phyloP scores from a whole-genome alignment of 352 stramenopile species.

The Plasmopara muralis region DNA sequence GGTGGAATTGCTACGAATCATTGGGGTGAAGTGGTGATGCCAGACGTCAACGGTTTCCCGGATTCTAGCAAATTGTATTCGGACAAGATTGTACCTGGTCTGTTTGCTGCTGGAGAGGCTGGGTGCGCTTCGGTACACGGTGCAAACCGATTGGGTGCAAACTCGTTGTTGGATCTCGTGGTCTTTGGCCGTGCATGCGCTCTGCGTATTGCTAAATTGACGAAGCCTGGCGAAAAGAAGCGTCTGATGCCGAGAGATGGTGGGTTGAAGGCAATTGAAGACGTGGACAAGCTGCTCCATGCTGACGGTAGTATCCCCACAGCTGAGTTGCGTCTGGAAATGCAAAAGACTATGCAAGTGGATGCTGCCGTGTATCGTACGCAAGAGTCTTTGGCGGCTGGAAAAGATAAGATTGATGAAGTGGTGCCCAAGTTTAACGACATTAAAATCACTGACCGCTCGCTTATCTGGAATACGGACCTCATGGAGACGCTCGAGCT shows the following conservation, averaged over 20 bases:
- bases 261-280: constrained; percentile 78
- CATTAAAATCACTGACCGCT: constrained; percentile 91
- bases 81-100: constrained; percentile 90
- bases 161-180: constrained; percentile 96
- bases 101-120: constrained; percentile 94
- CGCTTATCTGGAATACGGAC: constrained; percentile 97
- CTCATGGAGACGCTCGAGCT: constrained; percentile 96
- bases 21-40: constrained; percentile 87
- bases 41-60: constrained; percentile 48
- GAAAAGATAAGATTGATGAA: constrained; percentile 80
- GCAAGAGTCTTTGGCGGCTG: constrained; percentile 69
- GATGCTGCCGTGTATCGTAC: constrained; percentile 54
- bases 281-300: constrained; percentile 89
- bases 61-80: constrained; percentile 70
- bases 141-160: constrained; percentile 91
- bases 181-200: constrained; percentile 95
- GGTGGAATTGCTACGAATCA: constrained; percentile 96
- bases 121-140: constrained; percentile 94
- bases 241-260: constrained; percentile 73
- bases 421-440: constrained; percentile 90
- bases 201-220: constrained; percentile 90
- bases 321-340: constrained; percentile 74
- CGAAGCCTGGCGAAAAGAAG: constrained; percentile 86
- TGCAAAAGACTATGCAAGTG: constrained; percentile 55
- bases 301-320: constrained; percentile 73